Percentiles rank a stretch among this genome's conserved stretches.
Evolutionary conservation across 1,284 basidiomycete genomes (phyloP).

Genomic region (Somion occarium): DNA sequence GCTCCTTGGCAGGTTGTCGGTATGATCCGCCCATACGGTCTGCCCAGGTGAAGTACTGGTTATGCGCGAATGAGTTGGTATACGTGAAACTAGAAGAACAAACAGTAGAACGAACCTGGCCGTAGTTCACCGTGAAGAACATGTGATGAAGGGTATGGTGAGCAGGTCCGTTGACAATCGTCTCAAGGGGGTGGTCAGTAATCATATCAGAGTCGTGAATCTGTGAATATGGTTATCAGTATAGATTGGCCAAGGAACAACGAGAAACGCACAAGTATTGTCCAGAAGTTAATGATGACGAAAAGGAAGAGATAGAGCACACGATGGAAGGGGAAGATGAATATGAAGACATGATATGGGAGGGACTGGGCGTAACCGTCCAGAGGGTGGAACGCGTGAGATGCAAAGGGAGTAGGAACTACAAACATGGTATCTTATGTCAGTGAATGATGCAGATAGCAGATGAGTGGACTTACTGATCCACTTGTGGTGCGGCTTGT

Average conservation of each 20-base stretch:
- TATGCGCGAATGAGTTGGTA: too few relatives aligned
- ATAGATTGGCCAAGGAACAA: background rate
- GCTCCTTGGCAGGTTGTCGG: constrained; percentile 75
- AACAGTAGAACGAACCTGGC: constrained; percentile 45
- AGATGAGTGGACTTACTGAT: constrained; percentile 58
- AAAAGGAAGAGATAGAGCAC: constrained; percentile 80
- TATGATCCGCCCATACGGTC: constrained; percentile 85
- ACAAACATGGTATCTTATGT: constrained; percentile 12
- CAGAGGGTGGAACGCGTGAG: constrained; percentile 95
- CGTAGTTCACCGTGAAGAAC: constrained; percentile 96
- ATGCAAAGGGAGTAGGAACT: constrained; percentile 97
- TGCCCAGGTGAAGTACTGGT: constrained; percentile 98
- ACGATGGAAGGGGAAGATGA: constrained; percentile 89
- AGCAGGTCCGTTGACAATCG: constrained; percentile 93
- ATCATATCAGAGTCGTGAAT: constrained; percentile 99
- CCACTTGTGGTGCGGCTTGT: constrained; percentile 99
- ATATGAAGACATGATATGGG: constrained; percentile 93
- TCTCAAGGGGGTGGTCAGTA: constrained; percentile 87
- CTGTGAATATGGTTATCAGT: constrained; percentile 31
- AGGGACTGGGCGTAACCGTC: constrained; percentile 94
- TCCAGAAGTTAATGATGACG: constrained; percentile 89
- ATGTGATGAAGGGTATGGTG: constrained; percentile 97
- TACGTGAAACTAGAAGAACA: too few relatives aligned
- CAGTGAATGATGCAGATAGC: too few relatives aligned
- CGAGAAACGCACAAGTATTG: constrained; percentile 64